Evolutionary conservation across 2,329 filamentous ascomycete genomes (phyloP), one percentile per base, ranked within the genome.

Genomic region (Epichloe coenophiala): DNA sequence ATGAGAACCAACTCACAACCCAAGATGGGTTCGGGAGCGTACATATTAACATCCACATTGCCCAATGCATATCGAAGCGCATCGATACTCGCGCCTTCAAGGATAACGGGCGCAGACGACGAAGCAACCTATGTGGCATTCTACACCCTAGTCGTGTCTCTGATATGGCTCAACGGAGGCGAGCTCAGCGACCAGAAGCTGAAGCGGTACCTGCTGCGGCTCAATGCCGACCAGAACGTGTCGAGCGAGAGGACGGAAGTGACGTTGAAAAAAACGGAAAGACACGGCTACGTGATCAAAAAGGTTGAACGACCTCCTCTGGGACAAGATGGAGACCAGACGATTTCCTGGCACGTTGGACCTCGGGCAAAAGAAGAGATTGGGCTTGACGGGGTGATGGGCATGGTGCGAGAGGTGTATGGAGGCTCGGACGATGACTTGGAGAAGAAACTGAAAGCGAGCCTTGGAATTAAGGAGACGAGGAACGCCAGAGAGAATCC

Each of bases 351-450:
- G 76, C 78, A 86, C 51, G 78, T 96, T 13, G 93, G 93, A 0
- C 84, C 88, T 5, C 77, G 93, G 19, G 91, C 86, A 5, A 93
- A 86, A 66, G 74, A 90, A 7, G 93, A 97, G 66, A 78, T 97
- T 37, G 87, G 86, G 0, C 73, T 82, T n/a, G 76, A 81, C 47
- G 87, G 86, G 1, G 84, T 93, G 12, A 79, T 81, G 17, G 81
- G 80, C 0, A 68, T 96, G 55, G 80, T 89, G 4, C 68, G 79
- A 61, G 66, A 75, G 49, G 72, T 83, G 1, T 84, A 80, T 62
- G 78, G 74, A 1, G 70, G 71, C 7, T 69, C 71, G 43, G 68
- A 69, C 2, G 70, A 74, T 3, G 77, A 81, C 56, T 61, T 84
- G 48, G 75, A 83, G 55, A 74, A 69, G 61, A 80, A 78, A 60